Evolutionary conservation across 164 flowering plant genomes (phyloP), one percentile per base, ranked within the genome.

Genomic region (Nymphaea colorata): DNA sequence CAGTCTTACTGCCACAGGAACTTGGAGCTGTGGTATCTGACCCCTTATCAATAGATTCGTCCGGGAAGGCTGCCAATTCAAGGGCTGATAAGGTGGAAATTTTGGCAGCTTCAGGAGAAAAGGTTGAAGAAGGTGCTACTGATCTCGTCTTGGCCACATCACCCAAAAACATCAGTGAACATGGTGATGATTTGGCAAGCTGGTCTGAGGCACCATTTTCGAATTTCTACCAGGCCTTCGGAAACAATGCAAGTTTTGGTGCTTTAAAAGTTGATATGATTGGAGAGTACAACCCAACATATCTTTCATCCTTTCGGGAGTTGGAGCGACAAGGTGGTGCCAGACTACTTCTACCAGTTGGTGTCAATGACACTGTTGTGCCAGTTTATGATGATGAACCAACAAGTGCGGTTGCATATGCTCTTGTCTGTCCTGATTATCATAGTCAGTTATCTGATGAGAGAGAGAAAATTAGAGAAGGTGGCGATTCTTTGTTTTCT

Each of bases 341-440:
- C 14, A 81, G 90, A 74, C 73, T 86, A 70, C 82, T 86, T 74
- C 80, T 89, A 25, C 94, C 94, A 16, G 82, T 86, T 62, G 96
- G 98, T 68, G 70, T 85, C 14, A 84, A 86, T 76, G 97, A 87
- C 62, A 87, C 84, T 68, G 87, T 90, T 3, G 72, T 95, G 73
- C 97, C 96, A 2, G 89, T 95, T 70, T 89, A 80, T 83, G 99
- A 95, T 75, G 96, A 92, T 80, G 99, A 95, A 72, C 98, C 98
- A 44, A 85, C 99, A n/a, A 95, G 99, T 78, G 73, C 86, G 25
- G 92, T 95, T 70, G 66, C 98, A 14, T 89, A 86, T 78, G 90
- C 89, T 14, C 72, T 95, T 44, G 66, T 74, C 42, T 86, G 93
- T 44, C 83, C 72, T 6, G 87, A 85, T 42, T 95, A 95, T 79